These are phyloP conservation scores for Apiotrichum sp. DNA, from an alignment of 1,284 basidiomycete genomes.

Conservation along the genomic window DNA sequence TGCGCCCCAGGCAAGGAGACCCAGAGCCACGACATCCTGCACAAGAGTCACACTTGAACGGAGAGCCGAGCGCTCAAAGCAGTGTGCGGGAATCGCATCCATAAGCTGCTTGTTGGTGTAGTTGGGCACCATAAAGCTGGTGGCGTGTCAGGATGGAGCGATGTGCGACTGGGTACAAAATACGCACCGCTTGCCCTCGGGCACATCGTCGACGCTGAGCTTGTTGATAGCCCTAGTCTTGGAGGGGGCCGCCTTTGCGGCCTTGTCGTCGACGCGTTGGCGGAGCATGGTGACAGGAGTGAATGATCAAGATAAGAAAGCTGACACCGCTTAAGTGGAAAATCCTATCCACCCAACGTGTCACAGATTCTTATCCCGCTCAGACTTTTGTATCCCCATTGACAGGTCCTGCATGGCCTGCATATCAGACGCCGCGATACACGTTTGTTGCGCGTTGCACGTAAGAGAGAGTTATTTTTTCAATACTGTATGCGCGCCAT, in stretches of 20 bases:
- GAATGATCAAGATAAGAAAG: background rate
- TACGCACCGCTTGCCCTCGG: slow-evolving; percentile 9
- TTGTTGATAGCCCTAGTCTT: background rate
- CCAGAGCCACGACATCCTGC: slow-evolving; percentile 69
- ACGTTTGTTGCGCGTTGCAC: too few relatives aligned
- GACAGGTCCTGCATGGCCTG: too few relatives aligned
- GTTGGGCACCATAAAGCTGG: slow-evolving; percentile 43
- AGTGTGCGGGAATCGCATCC: slow-evolving; percentile 83
- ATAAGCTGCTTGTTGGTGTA: slow-evolving; percentile 56
- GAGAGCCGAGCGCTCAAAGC: slow-evolving; percentile 83
- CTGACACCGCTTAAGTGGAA: too few relatives aligned
- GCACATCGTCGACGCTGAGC: slow-evolving; percentile 6
- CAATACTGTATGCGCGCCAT: too few relatives aligned
- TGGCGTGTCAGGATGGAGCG: too few relatives aligned
- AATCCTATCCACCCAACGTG: too few relatives aligned
- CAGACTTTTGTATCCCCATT: too few relatives aligned
- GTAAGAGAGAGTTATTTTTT: too few relatives aligned
- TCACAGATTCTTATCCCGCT: too few relatives aligned
- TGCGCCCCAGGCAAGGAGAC: slow-evolving; percentile 62
- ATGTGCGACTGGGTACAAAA: too few relatives aligned
- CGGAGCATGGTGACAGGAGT: slow-evolving; percentile 9
- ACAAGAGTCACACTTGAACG: slow-evolving; percentile 71
- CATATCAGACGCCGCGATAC: too few relatives aligned
- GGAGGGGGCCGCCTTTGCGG: slow-evolving; percentile 1
- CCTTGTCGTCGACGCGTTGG: slow-evolving; percentile 5